Conservation (phyloP, 2,329 filamentous ascomycete species). For the Aspergillus tamarii region DNA sequence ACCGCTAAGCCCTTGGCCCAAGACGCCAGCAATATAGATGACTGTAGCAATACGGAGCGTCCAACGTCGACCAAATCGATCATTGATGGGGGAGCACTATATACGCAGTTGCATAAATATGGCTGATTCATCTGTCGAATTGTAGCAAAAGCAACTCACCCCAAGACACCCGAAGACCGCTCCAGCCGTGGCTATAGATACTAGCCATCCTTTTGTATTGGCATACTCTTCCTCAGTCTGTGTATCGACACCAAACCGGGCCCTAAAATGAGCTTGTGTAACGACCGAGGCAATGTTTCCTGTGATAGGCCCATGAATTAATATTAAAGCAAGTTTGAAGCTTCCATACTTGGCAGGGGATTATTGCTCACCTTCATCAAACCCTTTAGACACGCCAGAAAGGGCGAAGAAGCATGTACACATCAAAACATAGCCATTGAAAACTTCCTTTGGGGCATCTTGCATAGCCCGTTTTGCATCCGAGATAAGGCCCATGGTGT, state of each 20-base stretch:
- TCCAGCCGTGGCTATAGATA: conserved; percentile 25
- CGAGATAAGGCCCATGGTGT: conserved; percentile 24
- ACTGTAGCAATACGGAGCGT: conserved; percentile 19
- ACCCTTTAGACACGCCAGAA: conserved; percentile 25
- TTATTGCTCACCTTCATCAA: conserved; percentile 21
- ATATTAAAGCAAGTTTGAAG: not conserved
- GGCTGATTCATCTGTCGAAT: not conserved
- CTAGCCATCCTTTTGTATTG: conserved; percentile 26
- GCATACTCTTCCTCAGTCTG: conserved; percentile 22
- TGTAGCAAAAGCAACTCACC: conserved; percentile 6
- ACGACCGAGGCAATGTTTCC: conserved; percentile 28
- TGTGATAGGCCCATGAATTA: not conserved
- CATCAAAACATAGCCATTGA: conserved; percentile 26
- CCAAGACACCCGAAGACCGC: conserved; percentile 24
- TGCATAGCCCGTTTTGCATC: conserved; percentile 22
- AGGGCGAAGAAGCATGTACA: conserved; percentile 27
- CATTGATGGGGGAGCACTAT: conserved; percentile 20
- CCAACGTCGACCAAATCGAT: conserved; percentile 23
- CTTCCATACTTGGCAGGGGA: not conserved
- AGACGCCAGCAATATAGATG: conserved; percentile 23
- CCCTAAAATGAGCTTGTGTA: conserved; percentile 19
- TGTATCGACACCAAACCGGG: conserved; percentile 19
- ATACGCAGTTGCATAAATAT: not conserved
- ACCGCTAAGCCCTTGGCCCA: conserved; percentile 21
- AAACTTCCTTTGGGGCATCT: conserved; percentile 23